Evolutionary conservation across 306 rosid genomes (phyloP), one percentile per base, ranked within the genome.

Genomic region (Comarum palustre): DNA sequence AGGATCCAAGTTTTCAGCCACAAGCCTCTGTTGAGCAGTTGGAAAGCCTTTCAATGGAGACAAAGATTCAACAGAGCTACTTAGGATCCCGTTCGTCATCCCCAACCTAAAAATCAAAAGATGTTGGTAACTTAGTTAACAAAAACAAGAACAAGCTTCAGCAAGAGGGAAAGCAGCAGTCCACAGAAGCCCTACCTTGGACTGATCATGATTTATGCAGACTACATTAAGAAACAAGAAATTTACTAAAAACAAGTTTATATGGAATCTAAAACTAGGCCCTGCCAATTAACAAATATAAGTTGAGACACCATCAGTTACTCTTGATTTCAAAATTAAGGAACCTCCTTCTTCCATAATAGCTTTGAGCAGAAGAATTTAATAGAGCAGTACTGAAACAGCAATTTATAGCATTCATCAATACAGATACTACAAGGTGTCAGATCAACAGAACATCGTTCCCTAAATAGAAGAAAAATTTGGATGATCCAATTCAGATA

Each of bases 1-100:
- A 27, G 92, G 90, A 76, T 87, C 96, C 41, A 78, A 66, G 70
- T 82, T 86, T 75, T 89, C 92, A 3, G 87, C 77, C 80, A 85
- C 72, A 68, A 81, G 78, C 72, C 84, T 75, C 6, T 82, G 78
- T 15, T 80, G 89, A 69, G 86, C 68, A 8, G 87, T 69, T 6
- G 86, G 74, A 72, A 90, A 86, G 63, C 87, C 82, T 84, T 92
- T 91, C 54, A 84, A 75, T 1, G 93, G 84, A 48, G 97, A 88
- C 76, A 95, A 64, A 22, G 96, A 84, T 78, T 90, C 97, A 39
- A 92, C 83, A 0, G 99, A 86, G 76, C 87, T 79, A 46, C 91
- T 87, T 36, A 91, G 89, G 76, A 92, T 81, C 74, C 99, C 93
- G 29, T 93, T 95, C 64, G 77, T 78, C 78, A 75, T 75, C 77